Evolutionary conservation across 148 eudicot genomes (phyloP).

Genomic region (Vaccinium vitisidaea): DNA sequence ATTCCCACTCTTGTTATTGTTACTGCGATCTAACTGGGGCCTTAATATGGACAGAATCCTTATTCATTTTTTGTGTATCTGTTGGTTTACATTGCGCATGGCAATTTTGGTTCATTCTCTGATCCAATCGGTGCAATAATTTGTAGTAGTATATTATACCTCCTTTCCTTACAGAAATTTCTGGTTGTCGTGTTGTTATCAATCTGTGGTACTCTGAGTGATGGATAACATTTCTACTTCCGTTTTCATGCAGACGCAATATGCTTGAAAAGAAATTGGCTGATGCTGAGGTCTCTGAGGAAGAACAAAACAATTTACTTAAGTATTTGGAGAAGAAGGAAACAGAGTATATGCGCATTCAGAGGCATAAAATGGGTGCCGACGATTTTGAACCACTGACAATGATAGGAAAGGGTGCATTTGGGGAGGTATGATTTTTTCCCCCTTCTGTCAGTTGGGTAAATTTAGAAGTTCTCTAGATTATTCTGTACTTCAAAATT

Average conservation of each 20-base stretch:
- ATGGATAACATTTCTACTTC: neutral
- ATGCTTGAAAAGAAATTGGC: slow-evolving; percentile 89
- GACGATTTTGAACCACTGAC: slow-evolving; percentile 97
- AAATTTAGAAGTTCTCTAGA: neutral
- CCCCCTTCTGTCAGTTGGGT: neutral
- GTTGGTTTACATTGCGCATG: neutral
- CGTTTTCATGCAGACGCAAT: slow-evolving; percentile 53
- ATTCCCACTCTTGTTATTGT: neutral
- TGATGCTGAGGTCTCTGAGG: slow-evolving; percentile 92
- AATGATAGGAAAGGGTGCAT: slow-evolving; percentile 99
- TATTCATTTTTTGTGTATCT: neutral
- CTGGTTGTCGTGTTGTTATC: neutral
- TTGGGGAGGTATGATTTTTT: slow-evolving; percentile 73
- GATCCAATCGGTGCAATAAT: neutral
- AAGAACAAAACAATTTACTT: slow-evolving; percentile 77
- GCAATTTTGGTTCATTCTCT: neutral
- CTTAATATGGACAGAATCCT: neutral
- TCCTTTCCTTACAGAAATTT: neutral
- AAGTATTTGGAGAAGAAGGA: slow-evolving; percentile 86
- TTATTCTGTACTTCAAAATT: neutral
- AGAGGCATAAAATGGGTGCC: slow-evolving; percentile 98
- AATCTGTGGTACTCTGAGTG: neutral
- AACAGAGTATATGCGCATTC: slow-evolving; percentile 88
- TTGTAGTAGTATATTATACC: neutral
- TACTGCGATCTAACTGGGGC: neutral